Evolutionary conservation across 2,329 filamentous ascomycete species (phyloP), one percentile per base, ranked within the genome.

Genomic region (Metarhizium robertsii): DNA sequence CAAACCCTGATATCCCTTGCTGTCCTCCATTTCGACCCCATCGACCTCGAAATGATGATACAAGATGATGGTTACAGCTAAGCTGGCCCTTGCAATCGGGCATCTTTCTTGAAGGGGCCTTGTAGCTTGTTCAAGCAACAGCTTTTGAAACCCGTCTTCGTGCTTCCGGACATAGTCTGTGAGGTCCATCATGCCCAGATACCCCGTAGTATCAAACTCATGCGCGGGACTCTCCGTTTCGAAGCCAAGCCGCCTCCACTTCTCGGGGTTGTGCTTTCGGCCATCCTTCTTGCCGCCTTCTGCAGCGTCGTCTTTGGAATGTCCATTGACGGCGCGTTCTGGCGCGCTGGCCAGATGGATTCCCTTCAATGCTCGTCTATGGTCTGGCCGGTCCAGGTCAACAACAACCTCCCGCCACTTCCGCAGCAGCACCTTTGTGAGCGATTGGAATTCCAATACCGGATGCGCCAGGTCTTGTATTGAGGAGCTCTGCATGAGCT

Each of bases 41-140:
- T 95, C 91, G 43, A 97, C 88, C 58, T 96, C 91, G 64, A 99
- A 99, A 69, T 97, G 91, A 63, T 97, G 91, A 70, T 94, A 97
- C 3, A 99, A 74, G 42, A 95, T 90, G 62, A 87, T 80, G 1
- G 92, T 97, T 42, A 96, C 84, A 0, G 90, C 86, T 60, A 97
- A 74, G 65, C 91, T 96, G 11, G 91, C 90, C 56, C 88, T 82
- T 4, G 92, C 91, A 60, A 99, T 79, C 1, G 94, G 94, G 68
- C 92, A 96, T 42, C 92, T 83, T 66, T 90, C 83, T 53, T 83
- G 75, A 25, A 81, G 64, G 2, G 88, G 81, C 64, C 84, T 84
- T 6, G 86, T 84, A 3, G 89, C 87, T 71, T 99, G 94, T 71
- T 99, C 94, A 40, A 96, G 75, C 16, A 99, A 74, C 62, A 95